Evolutionary conservation across 805 yeast genomes (phyloP).

Genomic region (Starmera pachycereana): DNA sequence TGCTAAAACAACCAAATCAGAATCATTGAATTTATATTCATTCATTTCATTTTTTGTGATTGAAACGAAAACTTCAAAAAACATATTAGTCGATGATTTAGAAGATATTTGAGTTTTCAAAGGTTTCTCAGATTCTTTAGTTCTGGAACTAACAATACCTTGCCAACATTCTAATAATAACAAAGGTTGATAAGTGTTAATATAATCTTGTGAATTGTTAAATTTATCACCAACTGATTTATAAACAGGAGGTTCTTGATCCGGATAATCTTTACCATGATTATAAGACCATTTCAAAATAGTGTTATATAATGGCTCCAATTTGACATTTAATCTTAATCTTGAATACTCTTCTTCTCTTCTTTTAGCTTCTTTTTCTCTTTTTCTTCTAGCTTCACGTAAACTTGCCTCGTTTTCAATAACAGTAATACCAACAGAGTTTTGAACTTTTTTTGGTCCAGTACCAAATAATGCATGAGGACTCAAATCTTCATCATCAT

Average conservation of each 20-base stretch:
- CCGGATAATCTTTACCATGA: constrained; percentile 45
- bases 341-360: constrained; percentile 71
- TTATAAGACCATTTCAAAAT: constrained; percentile 73
- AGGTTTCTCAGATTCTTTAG: constrained; percentile 43
- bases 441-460: not conserved
- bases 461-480: constrained; percentile 21
- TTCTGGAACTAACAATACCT: constrained; percentile 64
- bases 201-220: constrained; percentile 52
- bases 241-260: constrained; percentile 28
- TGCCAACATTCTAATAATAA: constrained; percentile 91
- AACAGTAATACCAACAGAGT: constrained; percentile 16
- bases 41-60: constrained; percentile 40
- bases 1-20: constrained; percentile 65
- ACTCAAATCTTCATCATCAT: constrained; percentile 27
- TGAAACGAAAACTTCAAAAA: constrained; percentile 78
- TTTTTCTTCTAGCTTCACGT: constrained; percentile 24
- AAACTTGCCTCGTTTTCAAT: constrained; percentile 17
- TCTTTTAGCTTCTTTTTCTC: constrained; percentile 23
- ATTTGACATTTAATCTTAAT: constrained; percentile 63
- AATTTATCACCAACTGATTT: constrained; percentile 44
- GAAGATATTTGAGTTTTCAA: constrained; percentile 66
- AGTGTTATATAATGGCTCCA: constrained; percentile 61
- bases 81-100: constrained; percentile 73
- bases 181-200: constrained; percentile 64
- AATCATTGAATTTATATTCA: constrained; percentile 53